Base-by-base conservation (phyloP, 2,329 filamentous ascomycete species). In the Colletotrichum liaoningense region DNA sequence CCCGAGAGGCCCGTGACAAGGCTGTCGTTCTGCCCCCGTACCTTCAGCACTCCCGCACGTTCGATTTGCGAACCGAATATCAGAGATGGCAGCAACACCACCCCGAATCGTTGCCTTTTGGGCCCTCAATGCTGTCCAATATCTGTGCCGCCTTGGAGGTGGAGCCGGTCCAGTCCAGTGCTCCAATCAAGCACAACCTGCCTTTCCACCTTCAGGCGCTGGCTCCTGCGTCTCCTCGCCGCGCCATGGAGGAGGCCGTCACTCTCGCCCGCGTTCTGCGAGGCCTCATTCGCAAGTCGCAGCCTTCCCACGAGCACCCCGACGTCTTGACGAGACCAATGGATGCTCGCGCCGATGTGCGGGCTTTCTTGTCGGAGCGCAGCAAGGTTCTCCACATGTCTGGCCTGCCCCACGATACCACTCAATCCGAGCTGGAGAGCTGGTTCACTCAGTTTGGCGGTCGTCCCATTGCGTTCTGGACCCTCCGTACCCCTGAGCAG, bases 381-480 rank as follows among this genome's bases (percentile, higher is more conserved):
- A 98, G 95, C 88, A 99, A 99, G 86, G 96, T 99, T 52, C 90
- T 99, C 69, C 97, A 99, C 84, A 96, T 99, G 92, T 98, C 95
- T 79, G 97, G 97, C 62, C 89, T 99, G 65, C 97, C 97, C 57
- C 97, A 99, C 82, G 97, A 99, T 79, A 99, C 97, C 46, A 99
- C 97, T 1, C 97, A 99, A 85, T 98, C 96, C 4, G 97, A 99
- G 86, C 90, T 99, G 28, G 97, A 99, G 86, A 98, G 95, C 85
- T 99, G 97, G 97, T 99, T 98, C 82, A 99, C 97, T 35, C 97
- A 99, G 84, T 99, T 98, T 81, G 97, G 97, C 76, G 97, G 97
- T 63, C 94, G 97, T 56, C 97, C 97, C 35, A 99, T 99, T 85
- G 97, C 97, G 24, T 99, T 99, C 86, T 99, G 97, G 97, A 99